Evolutionary conservation across 1,139 yeast genomes (phyloP), one percentile per base, ranked within the genome.

Genomic region (Pichia cactophila): DNA sequence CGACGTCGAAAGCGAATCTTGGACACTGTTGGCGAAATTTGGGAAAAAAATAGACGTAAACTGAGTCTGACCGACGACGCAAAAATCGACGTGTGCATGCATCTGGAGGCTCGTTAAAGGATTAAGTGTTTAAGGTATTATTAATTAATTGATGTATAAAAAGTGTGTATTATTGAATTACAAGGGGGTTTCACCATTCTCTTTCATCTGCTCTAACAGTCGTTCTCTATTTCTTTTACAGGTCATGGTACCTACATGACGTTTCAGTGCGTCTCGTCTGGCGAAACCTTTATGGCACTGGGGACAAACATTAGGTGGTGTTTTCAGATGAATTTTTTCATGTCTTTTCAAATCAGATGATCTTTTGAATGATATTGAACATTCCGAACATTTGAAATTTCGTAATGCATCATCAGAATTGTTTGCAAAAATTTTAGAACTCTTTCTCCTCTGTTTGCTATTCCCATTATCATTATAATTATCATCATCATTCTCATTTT

Each of bases 221-320:
- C 74, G 69, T 65, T 81, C 71, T 67, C 86, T 56, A 72, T 84
- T 85, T 50, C 92, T 64, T 58, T 79, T 80, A 69, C 89, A 85
- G 1, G 89, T 84, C 52, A 81, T 70, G 0, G 90, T 85, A 47
- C 83, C 86, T 56, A 72, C 72, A 65, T 81, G 92, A 57, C 92
- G 70, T 62, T 83, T 84, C 56, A 86, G 69, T 0, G 94, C 92
- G 65, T 85, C 94, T 61, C 83, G 83, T 43, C 94, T 68, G 3
- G 92, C 92, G 71, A 86, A 85, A 0, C 92, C 90, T 61, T 84
- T 85, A 38, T 86, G 87, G 68, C 94, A 86, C 31, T 72, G 68
- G 12, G 81, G 78, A 65, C 94, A 86, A 46, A 83, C 79, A 60
- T 85, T 82, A 1, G 88, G 86, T 1, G 81, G 80, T 16, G 77